phyloP scores from a whole-genome alignment of 2,329 filamentous ascomycete genomes.

The Penicillium glabrum region DNA sequence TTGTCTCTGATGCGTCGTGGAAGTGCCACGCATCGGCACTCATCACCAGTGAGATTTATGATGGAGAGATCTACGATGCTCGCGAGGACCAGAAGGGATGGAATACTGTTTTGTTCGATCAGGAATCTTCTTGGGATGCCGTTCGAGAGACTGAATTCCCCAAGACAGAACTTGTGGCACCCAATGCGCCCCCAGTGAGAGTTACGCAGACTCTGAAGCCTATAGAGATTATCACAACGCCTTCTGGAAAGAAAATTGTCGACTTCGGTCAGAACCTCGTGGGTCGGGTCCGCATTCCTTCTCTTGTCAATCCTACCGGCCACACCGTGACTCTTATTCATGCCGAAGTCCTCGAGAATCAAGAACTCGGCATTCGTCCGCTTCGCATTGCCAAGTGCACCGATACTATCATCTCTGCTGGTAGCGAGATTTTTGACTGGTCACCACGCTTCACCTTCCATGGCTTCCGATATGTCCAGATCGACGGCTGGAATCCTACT shows the following conservation, averaged over 20 bases:
- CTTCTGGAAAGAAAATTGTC: conserved; percentile 50
- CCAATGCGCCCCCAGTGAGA: conserved; percentile 49
- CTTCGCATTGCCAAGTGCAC: conserved; percentile 46
- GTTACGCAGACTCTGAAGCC: conserved; percentile 31
- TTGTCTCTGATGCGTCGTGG: conserved; percentile 28
- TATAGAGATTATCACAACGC: conserved; percentile 29
- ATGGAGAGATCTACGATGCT: conserved; percentile 55
- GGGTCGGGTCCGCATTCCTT: conserved; percentile 47
- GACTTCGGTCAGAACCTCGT: conserved; percentile 63
- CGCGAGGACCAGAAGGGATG: conserved; percentile 28
- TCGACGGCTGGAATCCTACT: conserved; percentile 29
- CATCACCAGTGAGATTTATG: conserved; percentile 47
- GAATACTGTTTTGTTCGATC: conserved; percentile 23
- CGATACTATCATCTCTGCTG: conserved; percentile 42
- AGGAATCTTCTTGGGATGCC: conserved; percentile 24
- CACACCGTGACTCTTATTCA: conserved; percentile 43
- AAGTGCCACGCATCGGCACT: conserved; percentile 19
- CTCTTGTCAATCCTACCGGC: conserved; percentile 15
- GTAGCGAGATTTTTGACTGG: conserved; percentile 34
- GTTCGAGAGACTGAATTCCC: conserved; percentile 32
- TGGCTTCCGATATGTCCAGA: conserved; percentile 54
- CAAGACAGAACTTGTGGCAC: conserved; percentile 37
- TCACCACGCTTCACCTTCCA: conserved; percentile 55
- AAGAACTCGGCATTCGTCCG: conserved; percentile 44
- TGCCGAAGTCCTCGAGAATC: conserved; percentile 56